A percentile compares a stretch with the other conserved stretches of the same genome.
Evolutionary conservation across 106 monocot species (phyloP).

Genomic region (Phalaenopsis equestris): DNA sequence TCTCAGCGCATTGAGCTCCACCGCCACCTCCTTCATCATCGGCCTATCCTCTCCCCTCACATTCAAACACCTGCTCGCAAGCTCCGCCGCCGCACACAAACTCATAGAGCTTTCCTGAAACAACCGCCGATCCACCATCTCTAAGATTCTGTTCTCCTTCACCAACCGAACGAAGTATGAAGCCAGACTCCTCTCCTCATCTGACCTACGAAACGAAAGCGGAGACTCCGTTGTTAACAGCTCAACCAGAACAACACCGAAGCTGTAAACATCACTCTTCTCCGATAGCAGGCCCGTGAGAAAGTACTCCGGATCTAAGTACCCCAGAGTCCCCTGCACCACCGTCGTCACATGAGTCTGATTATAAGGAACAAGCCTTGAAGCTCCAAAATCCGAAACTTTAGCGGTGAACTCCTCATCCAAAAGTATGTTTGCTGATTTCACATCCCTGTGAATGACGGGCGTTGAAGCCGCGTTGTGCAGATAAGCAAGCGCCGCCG

Average conservation of each 20-base stretch:
- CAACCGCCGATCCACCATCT: constrained; percentile 15
- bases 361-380: constrained; percentile 23
- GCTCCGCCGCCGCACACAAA: constrained; percentile 14
- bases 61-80: constrained; percentile 36
- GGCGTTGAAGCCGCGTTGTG: constrained; percentile 16
- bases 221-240: constrained; percentile 38
- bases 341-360: constrained; percentile 28
- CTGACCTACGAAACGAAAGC: constrained; percentile 9
- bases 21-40: constrained; percentile 50
- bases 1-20: constrained; percentile 18
- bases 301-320: constrained; percentile 46
- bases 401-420: constrained; percentile 5
- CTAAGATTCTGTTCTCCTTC: constrained; percentile 5
- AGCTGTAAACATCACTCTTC: constrained; percentile 58
- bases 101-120: constrained; percentile 13
- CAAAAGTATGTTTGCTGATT: background rate
- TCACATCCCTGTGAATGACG: background rate
- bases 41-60: constrained; percentile 54
- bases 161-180: constrained; percentile 13
- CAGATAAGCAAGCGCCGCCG: constrained; percentile 32
- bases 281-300: constrained; percentile 4
- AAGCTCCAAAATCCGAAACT: constrained; percentile 42
- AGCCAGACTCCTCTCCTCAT: constrained; percentile 2
- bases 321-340: constrained; percentile 39
- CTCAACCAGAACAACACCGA: constrained; percentile 49